These are phyloP conservation scores for Penicillium sp. DNA, from an alignment of 2,329 filamentous ascomycete genomes.

Conservation along the genomic window DNA sequence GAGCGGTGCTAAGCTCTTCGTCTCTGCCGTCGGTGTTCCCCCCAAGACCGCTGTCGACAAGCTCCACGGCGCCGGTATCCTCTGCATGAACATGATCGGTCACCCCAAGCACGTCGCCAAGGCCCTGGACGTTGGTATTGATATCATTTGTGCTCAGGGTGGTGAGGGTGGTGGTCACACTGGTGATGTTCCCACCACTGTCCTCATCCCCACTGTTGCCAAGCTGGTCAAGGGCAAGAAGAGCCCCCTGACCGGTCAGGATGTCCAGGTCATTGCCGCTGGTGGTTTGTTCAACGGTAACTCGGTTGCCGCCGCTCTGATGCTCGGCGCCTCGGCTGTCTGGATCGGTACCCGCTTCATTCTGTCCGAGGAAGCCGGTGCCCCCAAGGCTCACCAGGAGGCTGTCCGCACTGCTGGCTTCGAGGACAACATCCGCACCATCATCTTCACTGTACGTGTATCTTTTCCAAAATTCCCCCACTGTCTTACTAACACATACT, in stretches of 20 bases:
- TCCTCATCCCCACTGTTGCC: conserved; percentile 91
- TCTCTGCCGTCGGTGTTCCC: conserved; percentile 93
- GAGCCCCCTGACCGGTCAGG: conserved; percentile 81
- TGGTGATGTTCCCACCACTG: conserved; percentile 84
- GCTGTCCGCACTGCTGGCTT: conserved; percentile 87
- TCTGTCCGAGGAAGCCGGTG: conserved; percentile 89
- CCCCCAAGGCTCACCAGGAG: conserved; percentile 91
- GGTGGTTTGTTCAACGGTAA: conserved; percentile 94
- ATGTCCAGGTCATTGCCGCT: conserved; percentile 89
- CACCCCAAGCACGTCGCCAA: conserved; percentile 99
- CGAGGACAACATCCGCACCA: conserved; percentile 93
- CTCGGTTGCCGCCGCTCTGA: conserved; percentile 83
- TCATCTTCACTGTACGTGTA: conserved; percentile 79
- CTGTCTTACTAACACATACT: conserved; percentile 15
- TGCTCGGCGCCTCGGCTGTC: conserved; percentile 88
- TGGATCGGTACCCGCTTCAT: conserved; percentile 98
- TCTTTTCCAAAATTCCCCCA: not conserved
- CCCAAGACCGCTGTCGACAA: conserved; percentile 85
- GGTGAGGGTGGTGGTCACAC: conserved; percentile 97
- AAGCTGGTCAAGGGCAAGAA: conserved; percentile 77
- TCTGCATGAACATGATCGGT: conserved; percentile 99
- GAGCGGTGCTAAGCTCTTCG: conserved; percentile 87
- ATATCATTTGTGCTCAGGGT: conserved; percentile 98
- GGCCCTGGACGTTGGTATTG: conserved; percentile 85
- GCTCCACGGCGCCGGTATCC: conserved; percentile 81